phyloP scores from a whole-genome alignment of 768 basidiomycete genomes.

The Lactarius vividus region DNA sequence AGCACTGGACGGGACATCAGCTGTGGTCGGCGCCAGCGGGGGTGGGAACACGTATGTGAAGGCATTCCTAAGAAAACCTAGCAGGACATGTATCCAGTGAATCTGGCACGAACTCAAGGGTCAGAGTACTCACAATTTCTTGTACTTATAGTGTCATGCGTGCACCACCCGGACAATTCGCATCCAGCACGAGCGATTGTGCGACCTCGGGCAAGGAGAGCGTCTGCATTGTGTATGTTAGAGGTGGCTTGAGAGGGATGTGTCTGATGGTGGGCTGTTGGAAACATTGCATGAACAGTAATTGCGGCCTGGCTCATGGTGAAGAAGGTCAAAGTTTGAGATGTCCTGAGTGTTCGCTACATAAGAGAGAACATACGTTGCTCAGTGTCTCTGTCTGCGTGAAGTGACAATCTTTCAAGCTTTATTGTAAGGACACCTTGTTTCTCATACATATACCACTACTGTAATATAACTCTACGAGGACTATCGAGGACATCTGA shows the following conservation, averaged over 20 bases:
- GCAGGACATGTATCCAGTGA: background rate
- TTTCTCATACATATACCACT: constrained; percentile 3
- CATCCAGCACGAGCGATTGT: constrained; percentile 14
- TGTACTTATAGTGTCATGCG: background rate
- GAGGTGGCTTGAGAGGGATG: background rate
- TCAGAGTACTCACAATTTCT: constrained; percentile 4
- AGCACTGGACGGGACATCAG: background rate
- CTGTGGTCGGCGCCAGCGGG: constrained; percentile 2
- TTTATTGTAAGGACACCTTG: background rate
- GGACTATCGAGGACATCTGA: background rate
- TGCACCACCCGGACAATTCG: constrained; percentile 6
- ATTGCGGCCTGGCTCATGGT: constrained; percentile 3
- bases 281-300: constrained; percentile 12
- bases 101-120: background rate
- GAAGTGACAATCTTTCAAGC: background rate
- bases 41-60: constrained; percentile 12
- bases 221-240: background rate
- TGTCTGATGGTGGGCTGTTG: background rate
- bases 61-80: constrained; percentile 9
- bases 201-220: constrained; percentile 11
- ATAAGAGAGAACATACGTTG: too few relatives aligned
- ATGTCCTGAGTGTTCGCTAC: background rate
- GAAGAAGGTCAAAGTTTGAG: background rate
- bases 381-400: too few relatives aligned
- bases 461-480: constrained; percentile 5